phyloP scores from a whole-genome alignment of 176 grass and related monocot genomes.

The Juncus effusus region DNA sequence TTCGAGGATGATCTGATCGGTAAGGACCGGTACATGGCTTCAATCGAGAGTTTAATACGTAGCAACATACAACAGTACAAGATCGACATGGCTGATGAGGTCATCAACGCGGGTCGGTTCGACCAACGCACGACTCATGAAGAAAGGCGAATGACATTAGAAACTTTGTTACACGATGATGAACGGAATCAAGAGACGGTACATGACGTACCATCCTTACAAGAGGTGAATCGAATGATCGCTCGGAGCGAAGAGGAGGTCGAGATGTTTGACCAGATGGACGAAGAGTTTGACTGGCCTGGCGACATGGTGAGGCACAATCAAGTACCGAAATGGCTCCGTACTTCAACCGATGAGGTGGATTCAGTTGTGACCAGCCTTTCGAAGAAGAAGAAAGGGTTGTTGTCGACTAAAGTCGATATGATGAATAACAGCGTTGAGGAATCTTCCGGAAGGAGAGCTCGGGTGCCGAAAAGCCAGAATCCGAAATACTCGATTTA shows the following conservation, averaged over 20 bases:
- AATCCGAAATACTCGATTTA: constrained; percentile 60
- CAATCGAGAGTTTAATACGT: constrained; percentile 97
- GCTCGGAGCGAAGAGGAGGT: constrained; percentile 80
- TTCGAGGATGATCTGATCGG: constrained; percentile 94
- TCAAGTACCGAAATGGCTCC: constrained; percentile 92
- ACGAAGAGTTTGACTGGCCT: constrained; percentile 96
- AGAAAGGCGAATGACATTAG: constrained; percentile 90
- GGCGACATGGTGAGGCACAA: constrained; percentile 78
- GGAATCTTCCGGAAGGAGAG: constrained; percentile 51
- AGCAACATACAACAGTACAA: constrained; percentile 98
- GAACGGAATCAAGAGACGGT: constrained; percentile 92
- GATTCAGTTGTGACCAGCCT: constrained; percentile 56
- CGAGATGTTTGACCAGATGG: constrained; percentile 99
- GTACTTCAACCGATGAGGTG: constrained; percentile 63
- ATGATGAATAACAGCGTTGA: constrained; percentile 55
- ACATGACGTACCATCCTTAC: constrained; percentile 96
- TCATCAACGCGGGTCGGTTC: constrained; percentile 99
- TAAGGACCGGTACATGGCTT: constrained; percentile 87
- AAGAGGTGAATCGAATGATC: constrained; percentile 99
- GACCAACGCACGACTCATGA: constrained; percentile 99
- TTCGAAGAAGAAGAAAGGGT: constrained; percentile 73
- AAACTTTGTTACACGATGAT: constrained; percentile 93
- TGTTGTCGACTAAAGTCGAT: constrained; percentile 39
- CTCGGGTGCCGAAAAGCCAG: background rate
- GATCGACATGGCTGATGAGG: constrained; percentile 99